Conservation (phyloP, 176 grass and related monocot species). For the Panicum miliaceum region DNA sequence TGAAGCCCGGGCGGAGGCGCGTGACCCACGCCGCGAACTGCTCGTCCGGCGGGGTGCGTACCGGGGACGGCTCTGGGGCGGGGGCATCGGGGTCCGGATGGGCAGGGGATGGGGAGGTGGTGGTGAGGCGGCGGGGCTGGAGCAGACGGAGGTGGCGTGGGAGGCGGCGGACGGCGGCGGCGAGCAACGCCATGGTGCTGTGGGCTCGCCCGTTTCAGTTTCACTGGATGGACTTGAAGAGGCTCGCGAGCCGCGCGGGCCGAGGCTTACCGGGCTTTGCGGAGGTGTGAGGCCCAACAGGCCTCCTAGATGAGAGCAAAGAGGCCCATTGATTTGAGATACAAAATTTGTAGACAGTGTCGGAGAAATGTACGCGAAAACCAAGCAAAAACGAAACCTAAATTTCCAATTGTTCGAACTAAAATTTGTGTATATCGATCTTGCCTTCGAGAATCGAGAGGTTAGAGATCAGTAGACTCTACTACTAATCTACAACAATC, state of each 20-base stretch:
- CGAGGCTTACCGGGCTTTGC: background rate
- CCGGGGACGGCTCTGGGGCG: conserved; percentile 9
- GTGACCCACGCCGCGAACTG: conserved; percentile 90
- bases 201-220: background rate
- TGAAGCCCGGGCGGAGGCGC: conserved; percentile 78
- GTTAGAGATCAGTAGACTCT: background rate
- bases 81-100: background rate
- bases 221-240: conserved; percentile 6
- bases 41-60: conserved; percentile 65
- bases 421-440: background rate
- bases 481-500: background rate
- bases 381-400: background rate
- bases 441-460: background rate
- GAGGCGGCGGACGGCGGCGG: conserved; percentile 45
- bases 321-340: background rate
- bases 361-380: background rate
- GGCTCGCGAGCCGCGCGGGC: background rate
- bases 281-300: no score
- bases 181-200: conserved; percentile 40
- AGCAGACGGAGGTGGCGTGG: background rate
- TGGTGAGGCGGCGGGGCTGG: background rate
- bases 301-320: no score
- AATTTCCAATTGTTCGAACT: background rate
- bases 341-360: background rate
- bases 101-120: background rate